A percentile compares a stretch with the other conserved stretches of the same genome.
Evolutionary conservation across 257 asterid species (phyloP).

Genomic region (Ophiorrhiza pumila): DNA sequence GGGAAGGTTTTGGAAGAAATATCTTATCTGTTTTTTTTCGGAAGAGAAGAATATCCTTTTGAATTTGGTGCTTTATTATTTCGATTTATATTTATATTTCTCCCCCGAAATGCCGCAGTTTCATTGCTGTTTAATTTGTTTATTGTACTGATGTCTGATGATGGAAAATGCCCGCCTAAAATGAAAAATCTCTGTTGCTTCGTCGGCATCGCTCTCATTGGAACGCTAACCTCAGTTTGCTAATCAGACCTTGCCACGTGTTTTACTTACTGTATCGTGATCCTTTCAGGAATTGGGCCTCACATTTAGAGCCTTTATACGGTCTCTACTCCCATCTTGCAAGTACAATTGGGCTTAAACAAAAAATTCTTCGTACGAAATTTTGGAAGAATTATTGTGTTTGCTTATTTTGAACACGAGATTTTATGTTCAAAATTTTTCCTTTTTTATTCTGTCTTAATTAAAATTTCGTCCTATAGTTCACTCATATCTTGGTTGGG

Average conservation of each 20-base stretch:
- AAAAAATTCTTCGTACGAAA: too few species aligned
- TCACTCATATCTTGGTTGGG: too few species aligned
- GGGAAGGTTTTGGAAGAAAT: slow-evolving; percentile 2
- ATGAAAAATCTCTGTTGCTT: background rate
- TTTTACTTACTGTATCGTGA: background rate
- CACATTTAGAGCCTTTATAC: background rate
- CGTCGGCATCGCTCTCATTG: background rate
- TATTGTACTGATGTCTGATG: background rate
- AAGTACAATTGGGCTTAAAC: background rate
- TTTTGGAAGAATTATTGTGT: too few species aligned
- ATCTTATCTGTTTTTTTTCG: slow-evolving; percentile 12
- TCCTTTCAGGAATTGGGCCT: background rate
- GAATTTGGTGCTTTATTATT: background rate
- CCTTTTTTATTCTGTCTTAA: too few species aligned
- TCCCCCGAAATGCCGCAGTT: too few species aligned
- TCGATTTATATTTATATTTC: background rate
- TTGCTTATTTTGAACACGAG: too few species aligned
- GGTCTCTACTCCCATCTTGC: background rate
- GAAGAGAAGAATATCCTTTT: slow-evolving; percentile 3
- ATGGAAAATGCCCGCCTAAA: slow-evolving; percentile 16
- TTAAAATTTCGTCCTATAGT: too few species aligned
- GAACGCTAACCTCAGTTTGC: slow-evolving; percentile 8
- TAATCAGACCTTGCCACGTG: slow-evolving; percentile 11
- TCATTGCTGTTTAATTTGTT: background rate
- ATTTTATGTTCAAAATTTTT: too few species aligned